Evolutionary conservation across 129 eudicot genomes (phyloP), one percentile per base, ranked within the genome.

Genomic region (Apium graveolens): DNA sequence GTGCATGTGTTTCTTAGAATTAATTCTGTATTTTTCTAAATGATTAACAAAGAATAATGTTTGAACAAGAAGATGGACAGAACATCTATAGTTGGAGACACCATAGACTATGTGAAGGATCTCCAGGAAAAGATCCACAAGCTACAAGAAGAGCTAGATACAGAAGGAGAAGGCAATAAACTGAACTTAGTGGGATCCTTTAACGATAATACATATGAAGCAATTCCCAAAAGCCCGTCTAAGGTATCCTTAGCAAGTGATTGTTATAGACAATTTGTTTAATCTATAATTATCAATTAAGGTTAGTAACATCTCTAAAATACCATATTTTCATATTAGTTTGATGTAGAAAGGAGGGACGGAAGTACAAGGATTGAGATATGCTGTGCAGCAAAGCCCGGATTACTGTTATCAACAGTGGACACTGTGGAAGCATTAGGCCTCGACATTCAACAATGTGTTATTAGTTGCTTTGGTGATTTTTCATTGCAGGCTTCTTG

Each of bases 21-120:
- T 37, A 3, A 13, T 72, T 5, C 17, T 72, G 4, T 72, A 11
- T 11, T 73, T 42, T 38, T 42, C 8, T 73, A 2, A 24, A 35
- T 7, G 5, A 41, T 72, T n/a, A 41, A 73, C 35, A 9, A 73
- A 11, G 14, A 44, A 41, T 26, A 27, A 43, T 41, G 38, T 12
- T 35, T 70, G 9, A 65, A 38, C 6, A 43, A 74, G 63, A 80
- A 94, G 98, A 94, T 94, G 98, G 98, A 94, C 77, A 89, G 97
- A 80, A 91, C 98, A 66, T 88, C 98, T n/a, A 93, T 93, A 65
- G 90, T 94, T 29, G 93, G 96, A 49, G 98, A 94, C 79, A 91
- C 97, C 3, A 91, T 94, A 72, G 97, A 94, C 79, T 94, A 91
- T 77, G 85, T 94, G 93, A 94, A 87, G 82, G 98, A 94, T 78